Percentiles rank a stretch among this genome's conserved stretches.
Conservation (phyloP, 768 basidiomycete species). For the Termitomyces sp. region DNA sequence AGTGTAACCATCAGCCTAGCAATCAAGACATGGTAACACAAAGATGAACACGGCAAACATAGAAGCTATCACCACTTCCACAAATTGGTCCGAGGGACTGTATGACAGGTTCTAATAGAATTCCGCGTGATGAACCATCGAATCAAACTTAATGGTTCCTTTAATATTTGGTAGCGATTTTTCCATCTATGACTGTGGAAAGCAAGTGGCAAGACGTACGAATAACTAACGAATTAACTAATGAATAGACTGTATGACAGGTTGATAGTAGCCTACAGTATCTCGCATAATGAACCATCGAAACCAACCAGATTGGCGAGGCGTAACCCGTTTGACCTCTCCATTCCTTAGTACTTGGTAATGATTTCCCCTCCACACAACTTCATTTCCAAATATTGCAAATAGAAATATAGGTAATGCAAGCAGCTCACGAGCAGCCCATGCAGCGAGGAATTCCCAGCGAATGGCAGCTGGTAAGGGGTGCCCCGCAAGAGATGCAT, state of each 20-base stretch:
- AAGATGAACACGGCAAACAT: no score
- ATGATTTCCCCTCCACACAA: conserved; percentile 80
- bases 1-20: no score
- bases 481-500: conserved; percentile 67
- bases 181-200: background rate
- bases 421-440: conserved; percentile 73
- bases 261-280: conserved; percentile 26
- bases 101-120: no score
- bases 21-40: no score
- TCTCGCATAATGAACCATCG: conserved; percentile 18
- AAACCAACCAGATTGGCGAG: conserved; percentile 18
- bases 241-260: background rate
- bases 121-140: no score
- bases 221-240: no score
- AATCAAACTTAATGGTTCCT: no score
- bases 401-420: conserved; percentile 86
- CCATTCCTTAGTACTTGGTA: conserved; percentile 77
- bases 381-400: conserved; percentile 76
- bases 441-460: conserved; percentile 67
- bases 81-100: no score
- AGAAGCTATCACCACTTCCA: no score
- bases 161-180: no score
- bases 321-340: conserved; percentile 40
- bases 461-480: conserved; percentile 42
- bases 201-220: no score